phyloP scores from a whole-genome alignment of 345 rosid species.

The Camelina hispida region DNA sequence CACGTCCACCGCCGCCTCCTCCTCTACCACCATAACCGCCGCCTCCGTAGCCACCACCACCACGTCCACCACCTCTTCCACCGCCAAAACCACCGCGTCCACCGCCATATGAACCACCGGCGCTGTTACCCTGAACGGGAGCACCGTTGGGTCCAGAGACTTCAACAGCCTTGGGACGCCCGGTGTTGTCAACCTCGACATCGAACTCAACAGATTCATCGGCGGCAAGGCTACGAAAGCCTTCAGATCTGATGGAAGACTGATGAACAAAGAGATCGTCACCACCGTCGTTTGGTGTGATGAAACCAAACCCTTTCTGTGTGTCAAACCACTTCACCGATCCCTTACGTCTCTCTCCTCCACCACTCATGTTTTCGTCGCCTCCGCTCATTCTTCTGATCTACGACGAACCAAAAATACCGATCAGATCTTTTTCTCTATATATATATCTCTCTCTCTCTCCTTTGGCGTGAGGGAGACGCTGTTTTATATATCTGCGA shows the following conservation, averaged over 20 bases:
- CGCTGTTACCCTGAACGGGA: slow-evolving; percentile 33
- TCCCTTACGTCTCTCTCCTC: slow-evolving; percentile 49
- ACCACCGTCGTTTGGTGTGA: slow-evolving; percentile 82
- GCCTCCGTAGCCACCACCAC: slow-evolving; percentile 39
- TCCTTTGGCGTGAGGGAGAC: slow-evolving; percentile 21
- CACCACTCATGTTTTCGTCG: slow-evolving; percentile 15
- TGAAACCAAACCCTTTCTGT: slow-evolving; percentile 89
- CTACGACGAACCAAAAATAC: background rate
- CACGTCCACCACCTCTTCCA: slow-evolving; percentile 48
- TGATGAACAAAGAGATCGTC: slow-evolving; percentile 93
- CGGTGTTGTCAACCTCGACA: slow-evolving; percentile 47
- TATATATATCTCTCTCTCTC: slow-evolving; percentile 25
- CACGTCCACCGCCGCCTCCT: slow-evolving; percentile 53
- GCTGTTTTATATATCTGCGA: slow-evolving; percentile 43
- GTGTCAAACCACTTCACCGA: slow-evolving; percentile 77
- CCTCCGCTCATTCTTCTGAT: slow-evolving; percentile 40
- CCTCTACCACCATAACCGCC: slow-evolving; percentile 45
- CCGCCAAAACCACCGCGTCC: slow-evolving; percentile 46
- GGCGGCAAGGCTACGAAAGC: slow-evolving; percentile 68
- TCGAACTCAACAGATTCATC: slow-evolving; percentile 71
- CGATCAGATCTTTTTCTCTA: slow-evolving; percentile 31
- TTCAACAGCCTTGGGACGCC: slow-evolving; percentile 79
- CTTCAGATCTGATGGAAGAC: slow-evolving; percentile 77
- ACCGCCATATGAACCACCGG: slow-evolving; percentile 35
- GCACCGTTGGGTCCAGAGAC: slow-evolving; percentile 68